Evolutionary conservation across 2,329 filamentous ascomycete genomes (phyloP), one percentile per base, ranked within the genome.

Genomic region (Phoma sp.): DNA sequence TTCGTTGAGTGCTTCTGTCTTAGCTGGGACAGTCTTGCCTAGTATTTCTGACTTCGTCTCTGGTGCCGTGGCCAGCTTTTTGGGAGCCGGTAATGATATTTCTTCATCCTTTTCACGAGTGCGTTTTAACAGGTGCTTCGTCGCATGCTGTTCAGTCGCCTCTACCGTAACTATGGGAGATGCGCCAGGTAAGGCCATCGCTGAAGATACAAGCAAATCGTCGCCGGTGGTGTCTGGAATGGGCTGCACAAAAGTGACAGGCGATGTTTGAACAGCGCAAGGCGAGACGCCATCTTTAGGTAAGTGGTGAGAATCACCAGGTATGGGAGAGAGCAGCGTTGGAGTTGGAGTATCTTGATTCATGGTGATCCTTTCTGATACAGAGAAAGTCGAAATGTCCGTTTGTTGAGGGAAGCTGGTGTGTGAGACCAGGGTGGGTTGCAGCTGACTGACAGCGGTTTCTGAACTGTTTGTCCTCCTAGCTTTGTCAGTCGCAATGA

Each of bases 41-140:
- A 26, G 5, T 12, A 3, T 3, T 11, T 36, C 10, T 15, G 25
- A 11, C 25, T 38, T 20, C 1, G 25, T 17, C 15, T 28, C 9
- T 11, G 17, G 5, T 1, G 18, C 10, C 21, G 5, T 47, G 4
- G 30, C 21, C 15, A 25, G 11, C 17, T 47, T 54, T 29, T 61
- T 65, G 12, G 50, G 36, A 18, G 47, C 51, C 26, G 53, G 54
- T 26, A 47, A 53, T 28, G 39, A 28, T 7, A 7, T 15, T 2
- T 52, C 30, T 4, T 34, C 20, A 7, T 48, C 42, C n/a, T 61
- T 46, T n/a, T 53, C 38, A 11, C 43, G 59, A 20, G 14, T 26
- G 4, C 61, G 51, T 29, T 65, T 65, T 6, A 10, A 11, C 9
- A 11, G 12, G 18, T 4, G 25, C 17, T 32, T 30, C 3, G 42